Conservation (phyloP, 768 basidiomycete species). For the Serpula lacrymans region DNA sequence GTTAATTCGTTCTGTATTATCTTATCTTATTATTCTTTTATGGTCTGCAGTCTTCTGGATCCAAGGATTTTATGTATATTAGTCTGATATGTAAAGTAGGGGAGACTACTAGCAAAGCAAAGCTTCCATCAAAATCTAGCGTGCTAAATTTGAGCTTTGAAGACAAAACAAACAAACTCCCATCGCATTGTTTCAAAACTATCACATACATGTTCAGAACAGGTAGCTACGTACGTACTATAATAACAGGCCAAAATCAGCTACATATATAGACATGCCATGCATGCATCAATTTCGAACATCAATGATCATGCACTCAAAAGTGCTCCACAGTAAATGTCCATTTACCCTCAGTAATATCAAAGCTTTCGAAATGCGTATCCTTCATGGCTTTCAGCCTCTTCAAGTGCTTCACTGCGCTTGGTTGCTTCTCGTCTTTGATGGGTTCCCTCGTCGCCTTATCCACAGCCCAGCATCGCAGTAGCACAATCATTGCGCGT, state of each 20-base stretch:
- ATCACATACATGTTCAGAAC: too few species aligned
- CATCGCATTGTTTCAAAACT: too few species aligned
- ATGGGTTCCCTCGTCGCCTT: slow-evolving; percentile 90
- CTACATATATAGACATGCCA: background rate
- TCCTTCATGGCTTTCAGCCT: slow-evolving; percentile 81
- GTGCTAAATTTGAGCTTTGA: too few species aligned
- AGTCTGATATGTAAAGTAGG: too few species aligned
- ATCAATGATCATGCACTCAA: slow-evolving; percentile 32
- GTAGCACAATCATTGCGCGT: slow-evolving; percentile 69
- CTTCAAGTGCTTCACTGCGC: slow-evolving; percentile 69
- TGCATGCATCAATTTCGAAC: background rate
- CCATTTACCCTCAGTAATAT: slow-evolving; percentile 83
- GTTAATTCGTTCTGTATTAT: too few species aligned
- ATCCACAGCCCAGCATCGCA: slow-evolving; percentile 85
- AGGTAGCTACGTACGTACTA: slow-evolving; percentile 16
- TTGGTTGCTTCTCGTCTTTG: slow-evolving; percentile 74
- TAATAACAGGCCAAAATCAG: too few species aligned
- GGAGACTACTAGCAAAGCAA: too few species aligned
- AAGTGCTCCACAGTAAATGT: slow-evolving; percentile 94
- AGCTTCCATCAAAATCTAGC: too few species aligned
- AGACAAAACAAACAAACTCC: too few species aligned
- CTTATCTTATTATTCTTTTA: too few species aligned
- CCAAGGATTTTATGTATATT: too few species aligned
- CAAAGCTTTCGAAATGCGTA: slow-evolving; percentile 81
- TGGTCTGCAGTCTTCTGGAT: too few species aligned